phyloP scores from a whole-genome alignment of 129 eudicot genomes.

The Mikania micrantha region DNA sequence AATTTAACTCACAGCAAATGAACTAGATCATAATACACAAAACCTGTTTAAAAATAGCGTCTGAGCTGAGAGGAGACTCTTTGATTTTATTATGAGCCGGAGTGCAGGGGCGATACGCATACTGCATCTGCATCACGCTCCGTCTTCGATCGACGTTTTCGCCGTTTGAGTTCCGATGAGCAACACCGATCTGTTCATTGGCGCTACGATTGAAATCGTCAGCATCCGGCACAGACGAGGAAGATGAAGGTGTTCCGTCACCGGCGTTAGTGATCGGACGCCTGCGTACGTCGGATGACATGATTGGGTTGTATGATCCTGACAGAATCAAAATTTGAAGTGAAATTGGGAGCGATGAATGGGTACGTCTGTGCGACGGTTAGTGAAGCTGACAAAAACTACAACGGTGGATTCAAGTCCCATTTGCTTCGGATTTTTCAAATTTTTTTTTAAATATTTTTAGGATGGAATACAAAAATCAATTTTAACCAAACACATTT shows the following conservation, averaged over 20 bases:
- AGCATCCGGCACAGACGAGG: neutral
- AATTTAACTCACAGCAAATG: too few relatives aligned
- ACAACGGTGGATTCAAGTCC: slow-evolving; percentile 9
- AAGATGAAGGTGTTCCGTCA: neutral
- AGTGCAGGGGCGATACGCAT: slow-evolving; percentile 49
- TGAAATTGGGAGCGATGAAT: neutral
- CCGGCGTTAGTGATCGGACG: neutral
- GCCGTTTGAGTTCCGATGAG: neutral
- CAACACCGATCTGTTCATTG: neutral
- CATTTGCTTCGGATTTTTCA: neutral
- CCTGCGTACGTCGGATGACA: slow-evolving; percentile 13
- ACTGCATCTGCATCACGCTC: slow-evolving; percentile 20
- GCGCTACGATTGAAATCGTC: neutral
- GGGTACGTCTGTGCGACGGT: neutral
- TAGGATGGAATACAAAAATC: too few relatives aligned
- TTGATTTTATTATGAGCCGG: slow-evolving; percentile 67
- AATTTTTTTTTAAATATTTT: too few relatives aligned
- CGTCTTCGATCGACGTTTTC: slow-evolving; percentile 1
- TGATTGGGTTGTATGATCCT: neutral
- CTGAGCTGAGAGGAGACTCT: slow-evolving; percentile 81
- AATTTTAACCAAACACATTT: too few relatives aligned
- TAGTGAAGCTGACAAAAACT: slow-evolving; percentile 10
- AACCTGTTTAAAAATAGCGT: slow-evolving; percentile 76
- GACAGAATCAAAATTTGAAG: neutral
- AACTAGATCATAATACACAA: too few relatives aligned